Conservation (phyloP, 352 stramenopile genomes). For the Phytophthora lateralis region DNA sequence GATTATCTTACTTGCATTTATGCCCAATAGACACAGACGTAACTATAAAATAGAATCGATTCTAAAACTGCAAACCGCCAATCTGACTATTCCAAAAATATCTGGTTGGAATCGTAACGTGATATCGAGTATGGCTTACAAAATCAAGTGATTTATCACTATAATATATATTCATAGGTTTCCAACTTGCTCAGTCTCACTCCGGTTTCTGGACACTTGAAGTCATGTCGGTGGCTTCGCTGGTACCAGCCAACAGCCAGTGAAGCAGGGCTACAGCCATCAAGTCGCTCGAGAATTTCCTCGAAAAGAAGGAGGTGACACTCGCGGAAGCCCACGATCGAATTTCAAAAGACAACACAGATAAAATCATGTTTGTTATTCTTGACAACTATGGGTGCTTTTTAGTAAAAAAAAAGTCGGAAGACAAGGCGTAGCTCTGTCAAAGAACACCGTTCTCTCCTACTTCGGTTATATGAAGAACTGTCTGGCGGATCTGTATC, state of each 20-base stretch:
- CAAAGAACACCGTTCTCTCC: not conserved
- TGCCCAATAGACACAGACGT: no score
- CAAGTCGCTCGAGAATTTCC: not conserved
- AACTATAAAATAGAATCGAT: not conserved
- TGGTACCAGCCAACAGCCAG: not conserved
- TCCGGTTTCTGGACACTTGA: not conserved
- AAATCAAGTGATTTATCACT: not conserved
- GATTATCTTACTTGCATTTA: no score
- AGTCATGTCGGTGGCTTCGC: not conserved
- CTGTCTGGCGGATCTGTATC: no score
- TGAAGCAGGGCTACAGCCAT: not conserved
- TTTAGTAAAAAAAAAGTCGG: not conserved
- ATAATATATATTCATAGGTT: not conserved
- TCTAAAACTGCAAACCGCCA: not conserved
- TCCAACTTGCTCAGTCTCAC: not conserved
- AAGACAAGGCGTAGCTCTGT: not conserved
- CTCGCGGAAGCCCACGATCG: not conserved
- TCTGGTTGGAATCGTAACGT: not conserved
- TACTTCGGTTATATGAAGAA: not conserved
- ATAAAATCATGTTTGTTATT: not conserved
- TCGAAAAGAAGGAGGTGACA: not conserved
- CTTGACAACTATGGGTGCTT: not conserved
- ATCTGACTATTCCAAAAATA: constrained; percentile 1
- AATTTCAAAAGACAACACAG: not conserved
- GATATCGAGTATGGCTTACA: not conserved